A percentile compares a stretch with the other conserved stretches of the same genome.
phyloP scores from a whole-genome alignment of 2,329 filamentous ascomycete genomes.

The Diaporthe citri region DNA sequence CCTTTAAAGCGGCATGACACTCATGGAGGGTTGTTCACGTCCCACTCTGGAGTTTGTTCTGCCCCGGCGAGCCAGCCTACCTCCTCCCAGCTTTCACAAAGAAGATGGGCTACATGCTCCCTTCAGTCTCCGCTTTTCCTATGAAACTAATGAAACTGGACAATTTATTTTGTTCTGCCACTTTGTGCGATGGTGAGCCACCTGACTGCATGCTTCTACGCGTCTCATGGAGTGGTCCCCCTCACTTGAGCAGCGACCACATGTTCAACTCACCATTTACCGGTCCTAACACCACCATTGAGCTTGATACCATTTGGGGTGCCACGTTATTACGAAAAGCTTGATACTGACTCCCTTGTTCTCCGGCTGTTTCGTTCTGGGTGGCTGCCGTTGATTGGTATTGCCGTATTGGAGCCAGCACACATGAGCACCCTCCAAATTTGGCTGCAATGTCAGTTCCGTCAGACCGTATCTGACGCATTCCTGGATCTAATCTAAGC shows the following conservation, averaged over 20 bases:
- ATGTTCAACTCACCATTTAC: too few relatives aligned
- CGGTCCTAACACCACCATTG: too few relatives aligned
- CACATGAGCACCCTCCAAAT: background rate
- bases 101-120: background rate
- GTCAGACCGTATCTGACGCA: slow-evolving; percentile 15
- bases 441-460: background rate
- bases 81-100: background rate
- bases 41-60: background rate
- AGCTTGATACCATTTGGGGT: too few relatives aligned
- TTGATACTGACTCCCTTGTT: background rate
- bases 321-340: too few relatives aligned
- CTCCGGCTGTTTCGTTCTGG: background rate
- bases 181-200: background rate
- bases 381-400: background rate
- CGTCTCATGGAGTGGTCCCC: background rate
- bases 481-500: background rate
- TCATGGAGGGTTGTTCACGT: background rate
- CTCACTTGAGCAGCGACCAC: too few relatives aligned
- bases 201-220: background rate
- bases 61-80: too few relatives aligned
- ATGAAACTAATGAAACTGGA: background rate
- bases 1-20: background rate
- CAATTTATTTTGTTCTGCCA: background rate
- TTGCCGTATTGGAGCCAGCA: slow-evolving; percentile 8
- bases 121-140: too few relatives aligned